Base-by-base conservation (phyloP, 1,284 basidiomycete species). In the Trametes sp. region DNA sequence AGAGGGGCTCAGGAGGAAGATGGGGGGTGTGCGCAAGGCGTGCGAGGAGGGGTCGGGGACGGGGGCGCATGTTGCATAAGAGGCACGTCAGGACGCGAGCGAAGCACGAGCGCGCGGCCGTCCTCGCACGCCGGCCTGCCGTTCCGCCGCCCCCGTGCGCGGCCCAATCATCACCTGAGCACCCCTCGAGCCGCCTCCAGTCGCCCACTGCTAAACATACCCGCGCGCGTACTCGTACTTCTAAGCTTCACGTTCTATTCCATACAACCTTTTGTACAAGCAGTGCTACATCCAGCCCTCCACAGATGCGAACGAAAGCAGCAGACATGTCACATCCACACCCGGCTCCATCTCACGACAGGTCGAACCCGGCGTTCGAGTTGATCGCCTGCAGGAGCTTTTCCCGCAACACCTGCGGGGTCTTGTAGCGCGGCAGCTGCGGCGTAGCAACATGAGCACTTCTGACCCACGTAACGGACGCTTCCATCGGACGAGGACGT, bases 371-470 rank as follows among this genome's bases (percentile, higher is more conserved):
- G 7, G 94, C 93, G 33, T 89, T 89, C 0, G 92, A 86, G 51
- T 84, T 90, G 71, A 97, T 94, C 4, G 95, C 92, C 72, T 95
- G 90, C 13, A 96, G 71, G n/a, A 97, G 79, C 75, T 96, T 97
- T 50, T 84, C 78, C n/a, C 84, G 78, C 29, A 98, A 78, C 4
- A 84, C 79, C 16, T 74, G 73, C 71, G 92, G 89, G 70, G 79
- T 87, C 63, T 78, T 76, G 70, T 94, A 94, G 29, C 83, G 78
- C 16, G 92, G 91, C 21, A 94, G 81, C 89, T 93, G 72, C 41
- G 68, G 52, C 35, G 41, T 68, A 49, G 26, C 55, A 57, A 9
- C 14, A 19, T 38, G 13, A 54, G 23, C 28, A 23, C n/a, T n/a
- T n/a, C n/a, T 14, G 19, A 21, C 8, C 4, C 10, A 28, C 54